Evolutionary conservation across 148 eudicot species (phyloP), one percentile per base, ranked within the genome.

Genomic region (Rhododendron ferrugineum): DNA sequence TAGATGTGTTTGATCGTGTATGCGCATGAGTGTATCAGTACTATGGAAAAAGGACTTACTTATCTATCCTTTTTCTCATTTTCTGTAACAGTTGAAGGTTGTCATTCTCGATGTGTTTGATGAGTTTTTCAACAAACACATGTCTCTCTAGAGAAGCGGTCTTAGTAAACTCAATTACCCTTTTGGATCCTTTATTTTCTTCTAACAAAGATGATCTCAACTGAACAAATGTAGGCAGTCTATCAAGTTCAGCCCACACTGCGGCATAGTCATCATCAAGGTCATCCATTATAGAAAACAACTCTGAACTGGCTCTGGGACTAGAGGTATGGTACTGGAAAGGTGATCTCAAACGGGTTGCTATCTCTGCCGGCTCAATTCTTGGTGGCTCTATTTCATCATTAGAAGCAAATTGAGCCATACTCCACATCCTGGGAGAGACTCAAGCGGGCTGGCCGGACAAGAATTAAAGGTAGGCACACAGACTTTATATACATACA

Each of bases 41-140:
- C 34, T 58, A 62, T 6, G n/a, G 56, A 70, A 2, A 58, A 47
- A 76, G 83, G 32, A 79, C 92, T 88, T 91, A 93, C 98, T 89
- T 94, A 89, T 92, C 95, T 46, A 91, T 90, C 90, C 98, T 91
- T 49, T 88, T 88, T 88, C 93, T 92, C 40, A 94, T 91, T 86
- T 94, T 93, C 78, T 89, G 92, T 88, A 96, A 89, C 82, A 96
- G 87, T 16, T 80, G 92, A 86, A 92, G 98, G 87, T 96, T 96
- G 87, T 96, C 98, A 75, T 88, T 90, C 85, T 93, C 94, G 87
- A 92, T 92, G 88, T 94, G 92, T 85, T 90, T 93, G 83, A 96
- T 91, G 88, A 94, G 93, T 90, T 92, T 94, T 85, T 94, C 98
- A 78, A 96, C 91, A 85, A 96, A 91, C 87, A 88, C 78, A 74